Percentiles rank a stretch among this genome's conserved stretches.
Evolutionary conservation across 2,329 filamentous ascomycete species (phyloP).

Genomic region (Pseudogymnoascus destructans): DNA sequence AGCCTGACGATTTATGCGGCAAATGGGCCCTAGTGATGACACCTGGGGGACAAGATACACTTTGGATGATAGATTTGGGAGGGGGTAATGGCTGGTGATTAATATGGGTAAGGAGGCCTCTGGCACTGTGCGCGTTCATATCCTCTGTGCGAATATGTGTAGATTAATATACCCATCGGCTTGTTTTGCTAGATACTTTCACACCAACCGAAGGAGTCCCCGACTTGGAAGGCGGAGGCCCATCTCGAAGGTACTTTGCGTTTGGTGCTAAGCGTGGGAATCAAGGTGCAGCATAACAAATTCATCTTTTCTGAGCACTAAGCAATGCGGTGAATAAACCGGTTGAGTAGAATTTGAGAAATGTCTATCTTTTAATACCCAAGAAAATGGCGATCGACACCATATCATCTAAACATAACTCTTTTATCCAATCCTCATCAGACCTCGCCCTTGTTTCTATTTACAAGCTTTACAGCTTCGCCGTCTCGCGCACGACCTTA

Average conservation of each 20-base stretch:
- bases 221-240: background rate
- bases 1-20: background rate
- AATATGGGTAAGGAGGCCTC: background rate
- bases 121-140: conserved; percentile 7
- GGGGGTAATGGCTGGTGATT: background rate
- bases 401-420: background rate
- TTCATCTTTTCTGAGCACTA: background rate
- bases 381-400: background rate
- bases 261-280: conserved; percentile 5
- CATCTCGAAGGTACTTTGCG: background rate
- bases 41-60: background rate
- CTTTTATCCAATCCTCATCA: background rate
- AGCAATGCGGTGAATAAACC: background rate
- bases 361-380: background rate
- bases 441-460: background rate
- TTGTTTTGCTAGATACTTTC: conserved; percentile 6
- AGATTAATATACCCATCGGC: conserved; percentile 4
- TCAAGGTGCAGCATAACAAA: conserved; percentile 1
- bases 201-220: background rate
- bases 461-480: conserved; percentile 5
- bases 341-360: conserved; percentile 1
- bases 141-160: conserved; percentile 1
- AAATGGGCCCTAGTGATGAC: background rate
- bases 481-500: conserved; percentile 48
- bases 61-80: background rate